Evolutionary conservation across 768 basidiomycete species (phyloP).

Genomic region (Russula ochroleuca): DNA sequence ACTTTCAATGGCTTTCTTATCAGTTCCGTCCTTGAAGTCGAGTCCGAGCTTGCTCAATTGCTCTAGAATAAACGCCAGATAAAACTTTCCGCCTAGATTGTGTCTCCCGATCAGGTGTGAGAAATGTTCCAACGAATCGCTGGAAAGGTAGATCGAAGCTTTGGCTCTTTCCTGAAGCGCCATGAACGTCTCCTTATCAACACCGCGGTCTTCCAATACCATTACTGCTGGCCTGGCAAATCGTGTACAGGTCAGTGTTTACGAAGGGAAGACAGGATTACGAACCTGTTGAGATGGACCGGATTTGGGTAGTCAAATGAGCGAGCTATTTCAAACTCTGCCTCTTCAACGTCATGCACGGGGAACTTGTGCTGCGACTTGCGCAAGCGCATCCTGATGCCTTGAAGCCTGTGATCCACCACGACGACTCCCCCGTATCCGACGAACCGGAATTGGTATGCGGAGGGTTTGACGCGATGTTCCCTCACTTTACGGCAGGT

Average conservation of each 20-base stretch:
- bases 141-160: constrained; percentile 52
- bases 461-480: constrained; percentile 35
- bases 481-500: constrained; percentile 27
- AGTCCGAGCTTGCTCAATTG: constrained; percentile 46
- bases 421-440: constrained; percentile 76
- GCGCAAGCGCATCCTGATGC: constrained; percentile 64
- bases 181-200: constrained; percentile 53
- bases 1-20: constrained; percentile 45
- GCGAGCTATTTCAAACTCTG: constrained; percentile 70
- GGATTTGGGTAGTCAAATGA: constrained; percentile 54
- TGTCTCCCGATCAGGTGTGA: constrained; percentile 47
- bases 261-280: not conserved
- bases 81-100: constrained; percentile 44
- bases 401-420: constrained; percentile 53
- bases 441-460: constrained; percentile 59
- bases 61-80: constrained; percentile 47
- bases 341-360: constrained; percentile 41
- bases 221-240: constrained; percentile 61
- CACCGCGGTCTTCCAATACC: constrained; percentile 72
- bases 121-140: constrained; percentile 51
- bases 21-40: constrained; percentile 40
- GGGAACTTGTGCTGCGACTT: constrained; percentile 73
- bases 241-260: not conserved
- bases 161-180: constrained; percentile 58
- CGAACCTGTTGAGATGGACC: constrained; percentile 69